phyloP scores from a whole-genome alignment of 768 basidiomycete species.

The Suillus occidentalis region DNA sequence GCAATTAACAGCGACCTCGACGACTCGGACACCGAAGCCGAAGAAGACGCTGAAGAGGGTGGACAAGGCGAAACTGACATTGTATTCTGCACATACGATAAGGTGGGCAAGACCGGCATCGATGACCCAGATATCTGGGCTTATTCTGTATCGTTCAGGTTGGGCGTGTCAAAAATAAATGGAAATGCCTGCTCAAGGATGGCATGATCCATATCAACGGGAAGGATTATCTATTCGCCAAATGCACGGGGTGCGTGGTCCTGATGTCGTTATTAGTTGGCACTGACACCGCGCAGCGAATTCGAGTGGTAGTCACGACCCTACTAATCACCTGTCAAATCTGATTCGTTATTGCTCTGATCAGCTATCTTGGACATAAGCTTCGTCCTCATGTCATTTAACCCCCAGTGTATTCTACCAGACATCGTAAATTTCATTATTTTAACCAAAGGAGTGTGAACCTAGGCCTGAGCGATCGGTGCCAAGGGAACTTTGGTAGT shows the following conservation, averaged over 20 bases:
- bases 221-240: conserved; percentile 95
- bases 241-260: conserved; percentile 87
- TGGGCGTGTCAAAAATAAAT: conserved; percentile 99
- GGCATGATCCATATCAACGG: conserved; percentile 98
- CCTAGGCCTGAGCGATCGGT: neutral
- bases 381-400: neutral
- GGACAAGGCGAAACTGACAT: conserved; percentile 81
- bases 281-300: conserved; percentile 31
- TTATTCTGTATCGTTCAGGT: conserved; percentile 53
- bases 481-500: neutral
- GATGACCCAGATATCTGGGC: neutral
- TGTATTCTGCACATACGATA: conserved; percentile 98
- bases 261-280: conserved; percentile 2
- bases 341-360: neutral
- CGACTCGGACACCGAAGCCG: conserved; percentile 87
- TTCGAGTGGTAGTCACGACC: conserved; percentile 42
- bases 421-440: neutral
- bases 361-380: conserved; percentile 1
- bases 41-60: conserved; percentile 80
- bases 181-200: conserved; percentile 98
- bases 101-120: conserved; percentile 50
- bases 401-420: conserved; percentile 22
- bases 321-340: neutral
- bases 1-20: conserved; percentile 97
- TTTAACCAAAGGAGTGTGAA: neutral